Evolutionary conservation across 2,329 filamentous ascomycete genomes (phyloP).

Genomic region (Aureobasidium sp.): DNA sequence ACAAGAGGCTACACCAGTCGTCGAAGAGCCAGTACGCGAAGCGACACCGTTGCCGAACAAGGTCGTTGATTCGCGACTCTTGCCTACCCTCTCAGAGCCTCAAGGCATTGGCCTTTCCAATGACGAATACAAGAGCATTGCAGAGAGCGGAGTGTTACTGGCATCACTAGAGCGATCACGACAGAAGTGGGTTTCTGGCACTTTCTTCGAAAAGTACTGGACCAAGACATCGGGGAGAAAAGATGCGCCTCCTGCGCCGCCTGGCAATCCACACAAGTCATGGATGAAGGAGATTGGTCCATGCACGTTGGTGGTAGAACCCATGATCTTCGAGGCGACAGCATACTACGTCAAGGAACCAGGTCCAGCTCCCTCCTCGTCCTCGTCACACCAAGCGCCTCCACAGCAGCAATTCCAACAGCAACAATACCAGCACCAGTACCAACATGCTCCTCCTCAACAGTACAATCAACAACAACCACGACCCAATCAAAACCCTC

Average conservation of each 20-base stretch:
- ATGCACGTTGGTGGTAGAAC: constrained; percentile 69
- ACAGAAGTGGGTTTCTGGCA: constrained; percentile 61
- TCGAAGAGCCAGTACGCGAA: constrained; percentile 19
- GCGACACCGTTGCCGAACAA: constrained; percentile 49
- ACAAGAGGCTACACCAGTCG: constrained; percentile 1
- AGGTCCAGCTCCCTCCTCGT: constrained; percentile 14
- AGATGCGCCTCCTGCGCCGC: constrained; percentile 49
- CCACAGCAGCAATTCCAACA: constrained; percentile 12
- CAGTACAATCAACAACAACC: constrained; percentile 18
- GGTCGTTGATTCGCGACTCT: constrained; percentile 56
- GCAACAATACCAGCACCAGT: constrained; percentile 1
- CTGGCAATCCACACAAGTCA: constrained; percentile 29
- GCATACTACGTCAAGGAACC: constrained; percentile 65
- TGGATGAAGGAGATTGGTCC: constrained; percentile 54
- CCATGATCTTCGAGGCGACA: constrained; percentile 69
- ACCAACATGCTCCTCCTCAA: constrained; percentile 5
- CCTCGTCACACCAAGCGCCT: constrained; percentile 3
- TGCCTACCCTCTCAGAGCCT: constrained; percentile 62
- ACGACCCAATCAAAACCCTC: constrained; percentile 21
- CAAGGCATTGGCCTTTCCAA: constrained; percentile 57
- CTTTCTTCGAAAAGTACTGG: constrained; percentile 70
- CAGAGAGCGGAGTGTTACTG: constrained; percentile 67
- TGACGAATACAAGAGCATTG: constrained; percentile 65
- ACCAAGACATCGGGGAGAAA: constrained; percentile 64
- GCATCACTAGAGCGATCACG: constrained; percentile 69